Evolutionary conservation across 306 rosid species (phyloP), one percentile per base, ranked within the genome.

Genomic region (Psophocarpus tetragonolobus): DNA sequence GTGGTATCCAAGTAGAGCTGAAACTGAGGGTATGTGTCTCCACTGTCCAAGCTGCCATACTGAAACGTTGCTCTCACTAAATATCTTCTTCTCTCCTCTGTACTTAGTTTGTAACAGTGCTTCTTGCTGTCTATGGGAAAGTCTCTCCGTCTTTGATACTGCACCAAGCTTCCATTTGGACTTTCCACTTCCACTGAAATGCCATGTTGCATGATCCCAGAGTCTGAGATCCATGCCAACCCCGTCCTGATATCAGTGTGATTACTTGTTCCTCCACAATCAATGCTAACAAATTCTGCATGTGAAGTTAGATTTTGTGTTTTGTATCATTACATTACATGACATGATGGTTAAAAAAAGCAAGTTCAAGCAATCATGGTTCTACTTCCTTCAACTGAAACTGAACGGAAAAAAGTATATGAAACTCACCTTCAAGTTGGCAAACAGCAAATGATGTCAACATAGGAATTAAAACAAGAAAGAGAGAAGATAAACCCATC

Each of bases 21-120:
- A 83, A 93, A 93, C 63, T 93, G 91, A 8, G 98, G 98, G 74
- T 83, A 93, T 1, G 98, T 93, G 57, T 91, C 94, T 74, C 91
- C 98, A 50, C 68, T 75, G 41, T 81, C 78, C 69, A 84, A 63
- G 69, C 86, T 91, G 15, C 94, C 97, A 69, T 91, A 88, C 32
- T 87, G 91, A 82, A 92, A 92, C 0, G 87, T 92, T 78, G 95
- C 95, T 14, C 95, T 79, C 13, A 92, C 87, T 24, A 90, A 35
- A 62, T 92, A 90, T 56, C 97, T 76, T 36, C 86, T 86, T 73
- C 97, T 82, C 83, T 90, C 95, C 53, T 50, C 77, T 7, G 91
- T 92, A 51, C 56, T 74, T 21, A 92, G 57, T 45, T 85, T 87
- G 86, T 92, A 92, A 50, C 97, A 92, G 64, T 88, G 82, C 74